Base-by-base conservation (phyloP, 306 rosid genomes). In the Dicorynia guianensis region DNA sequence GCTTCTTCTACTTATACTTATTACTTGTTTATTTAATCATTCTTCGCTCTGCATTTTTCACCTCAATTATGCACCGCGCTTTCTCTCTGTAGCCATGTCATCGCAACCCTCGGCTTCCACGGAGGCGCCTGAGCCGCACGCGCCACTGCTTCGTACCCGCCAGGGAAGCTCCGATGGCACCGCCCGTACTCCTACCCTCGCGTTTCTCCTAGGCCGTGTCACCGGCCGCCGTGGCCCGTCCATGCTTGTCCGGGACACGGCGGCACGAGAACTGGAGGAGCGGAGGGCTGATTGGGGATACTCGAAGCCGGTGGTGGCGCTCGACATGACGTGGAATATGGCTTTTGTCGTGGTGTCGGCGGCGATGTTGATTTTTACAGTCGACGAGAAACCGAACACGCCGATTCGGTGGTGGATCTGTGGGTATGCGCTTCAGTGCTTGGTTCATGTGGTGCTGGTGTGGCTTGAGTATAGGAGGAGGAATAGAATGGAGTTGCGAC, bases 191-290 rank as follows among this genome's bases (percentile, higher is more conserved):
- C 77, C 88, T 12, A 76, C 96, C 3, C 88, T 90, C 48, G 96
- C 98, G 12, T 63, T 84, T 40, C 89, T 92, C 1, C 88, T 96
- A 0, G 93, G 93, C 15, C 89, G 97, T 6, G 93, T 86, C n/a
- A 18, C 89, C 0, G 97, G 99, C 7, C 96, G 90, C 6, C 87
- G 98, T 0, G 97, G 91, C 0, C 91, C 97, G 2, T 88, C 90
- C 40, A 79, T 88, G 85, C 49, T 83, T 64, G 93, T 88, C 15
- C 56, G 90, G 49, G 93, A 88, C 71, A 85, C 93, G 9, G 90
- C 93, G 10, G 93, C 93, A 4, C 82, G 87, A 11, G 65, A 96
- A 75, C 91, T 88, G 40, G 90, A 85, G 69, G 87, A 88, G 79
- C 88, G 90, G 52, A 76, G 90, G n/a, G 83, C 83, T 53, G 87